phyloP scores from a whole-genome alignment of 495 filamentous ascomycete species.

The Chaetomidium leptoderma region DNA sequence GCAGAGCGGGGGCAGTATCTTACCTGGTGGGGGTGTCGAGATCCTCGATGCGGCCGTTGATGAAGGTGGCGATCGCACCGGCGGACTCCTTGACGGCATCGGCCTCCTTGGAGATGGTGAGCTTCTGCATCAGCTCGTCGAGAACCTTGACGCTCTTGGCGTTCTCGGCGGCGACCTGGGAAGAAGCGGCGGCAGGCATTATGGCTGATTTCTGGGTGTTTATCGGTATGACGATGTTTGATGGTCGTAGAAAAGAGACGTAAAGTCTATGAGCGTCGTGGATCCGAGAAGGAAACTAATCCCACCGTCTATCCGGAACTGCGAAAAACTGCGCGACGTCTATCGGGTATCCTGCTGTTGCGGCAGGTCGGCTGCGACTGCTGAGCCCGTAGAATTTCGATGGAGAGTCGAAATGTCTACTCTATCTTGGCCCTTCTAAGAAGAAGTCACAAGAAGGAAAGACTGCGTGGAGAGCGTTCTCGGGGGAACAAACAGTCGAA shows the following conservation, averaged over 20 bases:
- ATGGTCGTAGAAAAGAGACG: conserved; percentile 13
- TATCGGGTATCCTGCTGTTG: conserved; percentile 29
- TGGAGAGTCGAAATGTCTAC: conserved; percentile 39
- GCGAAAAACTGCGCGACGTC: conserved; percentile 17
- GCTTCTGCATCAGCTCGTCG: conserved; percentile 51
- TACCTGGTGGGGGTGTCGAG: conserved; percentile 48
- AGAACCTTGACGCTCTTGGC: conserved; percentile 50
- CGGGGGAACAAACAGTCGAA: conserved; percentile 27
- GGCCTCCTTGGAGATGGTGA: conserved; percentile 50
- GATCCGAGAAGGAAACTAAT: conserved; percentile 24
- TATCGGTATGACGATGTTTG: conserved; percentile 9
- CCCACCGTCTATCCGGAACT: conserved; percentile 28
- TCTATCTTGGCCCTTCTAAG: conserved; percentile 36
- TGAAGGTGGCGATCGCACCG: conserved; percentile 45
- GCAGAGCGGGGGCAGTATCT: conserved; percentile 30
- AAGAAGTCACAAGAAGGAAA: conserved; percentile 28
- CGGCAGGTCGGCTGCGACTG: conserved; percentile 7
- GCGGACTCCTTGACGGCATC: conserved; percentile 47
- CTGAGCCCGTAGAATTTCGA: conserved; percentile 37
- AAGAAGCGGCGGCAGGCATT: conserved; percentile 27
- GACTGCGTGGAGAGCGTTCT: conserved; percentile 33
- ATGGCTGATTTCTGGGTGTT: conserved; percentile 23
- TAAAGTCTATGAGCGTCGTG: conserved; percentile 18
- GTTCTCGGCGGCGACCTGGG: conserved; percentile 38
- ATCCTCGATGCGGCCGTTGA: conserved; percentile 51